Evolutionary conservation across 73 alveolate species (phyloP).

Genomic region (Urostyla sp.): DNA sequence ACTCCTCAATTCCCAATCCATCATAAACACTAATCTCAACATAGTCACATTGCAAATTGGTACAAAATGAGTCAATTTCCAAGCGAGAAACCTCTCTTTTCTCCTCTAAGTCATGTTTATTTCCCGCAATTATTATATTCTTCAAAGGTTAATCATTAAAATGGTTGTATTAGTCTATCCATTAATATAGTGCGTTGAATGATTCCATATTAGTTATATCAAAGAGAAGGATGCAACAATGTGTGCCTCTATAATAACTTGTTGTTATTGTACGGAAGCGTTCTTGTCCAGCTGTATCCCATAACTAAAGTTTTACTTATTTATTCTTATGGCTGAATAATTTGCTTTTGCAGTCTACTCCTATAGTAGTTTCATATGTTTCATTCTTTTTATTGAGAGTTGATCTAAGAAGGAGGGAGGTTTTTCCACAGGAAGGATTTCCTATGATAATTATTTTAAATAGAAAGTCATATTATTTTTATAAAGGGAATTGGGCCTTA

Average conservation of each 20-base stretch:
- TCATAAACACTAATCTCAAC: slow-evolving; percentile 43
- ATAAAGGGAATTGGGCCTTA: background rate
- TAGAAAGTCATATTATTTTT: background rate
- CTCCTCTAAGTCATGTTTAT: slow-evolving; percentile 51
- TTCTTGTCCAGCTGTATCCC: slow-evolving; percentile 95
- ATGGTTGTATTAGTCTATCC: slow-evolving; percentile 71
- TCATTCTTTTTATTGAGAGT: slow-evolving; percentile 17
- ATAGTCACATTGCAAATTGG: slow-evolving; percentile 23
- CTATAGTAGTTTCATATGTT: slow-evolving; percentile 37
- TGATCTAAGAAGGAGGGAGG: slow-evolving; percentile 24
- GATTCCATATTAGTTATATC: slow-evolving; percentile 81
- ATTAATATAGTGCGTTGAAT: slow-evolving; percentile 66
- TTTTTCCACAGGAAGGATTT: slow-evolving; percentile 52
- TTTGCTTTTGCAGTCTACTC: slow-evolving; percentile 60
- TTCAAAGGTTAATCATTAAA: slow-evolving; percentile 20
- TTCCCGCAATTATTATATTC: slow-evolving; percentile 43
- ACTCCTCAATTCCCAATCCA: slow-evolving; percentile 16
- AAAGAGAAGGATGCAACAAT: slow-evolving; percentile 80
- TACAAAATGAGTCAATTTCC: slow-evolving; percentile 33
- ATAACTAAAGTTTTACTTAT: slow-evolving; percentile 67
- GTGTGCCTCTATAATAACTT: slow-evolving; percentile 84
- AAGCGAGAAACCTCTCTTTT: slow-evolving; percentile 27
- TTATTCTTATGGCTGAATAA: slow-evolving; percentile 1
- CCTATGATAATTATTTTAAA: slow-evolving; percentile 52
- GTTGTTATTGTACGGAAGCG: slow-evolving; percentile 86